A percentile compares a stretch with the other conserved stretches of the same genome.
Evolutionary conservation across 1,139 yeast species (phyloP).

Genomic region (Magnusiomyces tetraspermus): DNA sequence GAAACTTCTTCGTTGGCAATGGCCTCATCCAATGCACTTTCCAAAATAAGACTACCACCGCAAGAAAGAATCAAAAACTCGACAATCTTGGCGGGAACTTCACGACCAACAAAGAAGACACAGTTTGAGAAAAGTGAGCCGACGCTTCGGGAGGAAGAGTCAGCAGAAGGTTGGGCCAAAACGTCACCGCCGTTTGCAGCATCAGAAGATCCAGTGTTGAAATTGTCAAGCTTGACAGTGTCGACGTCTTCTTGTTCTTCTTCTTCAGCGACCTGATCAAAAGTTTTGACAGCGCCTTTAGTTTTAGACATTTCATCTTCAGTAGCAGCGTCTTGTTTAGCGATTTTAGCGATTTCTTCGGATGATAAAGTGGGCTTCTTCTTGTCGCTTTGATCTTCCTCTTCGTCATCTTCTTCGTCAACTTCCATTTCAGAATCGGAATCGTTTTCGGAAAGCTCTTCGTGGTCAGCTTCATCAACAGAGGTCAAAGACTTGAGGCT

Average conservation of each 20-base stretch:
- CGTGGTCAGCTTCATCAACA: slow-evolving; percentile 26
- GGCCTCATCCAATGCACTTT: slow-evolving; percentile 76
- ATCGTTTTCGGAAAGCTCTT: too few species aligned
- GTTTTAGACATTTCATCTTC: slow-evolving; percentile 34
- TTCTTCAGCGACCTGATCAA: slow-evolving; percentile 34
- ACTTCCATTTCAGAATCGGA: slow-evolving; percentile 25
- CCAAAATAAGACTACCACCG: slow-evolving; percentile 83
- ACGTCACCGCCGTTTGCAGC: slow-evolving; percentile 53
- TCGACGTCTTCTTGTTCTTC: slow-evolving; percentile 39
- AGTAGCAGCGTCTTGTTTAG: slow-evolving; percentile 35
- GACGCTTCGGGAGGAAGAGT: slow-evolving; percentile 35
- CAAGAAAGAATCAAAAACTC: slow-evolving; percentile 81
- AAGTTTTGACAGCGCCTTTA: slow-evolving; percentile 23
- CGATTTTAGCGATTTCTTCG: slow-evolving; percentile 23
- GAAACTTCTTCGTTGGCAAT: slow-evolving; percentile 31
- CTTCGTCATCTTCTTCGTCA: slow-evolving; percentile 9
- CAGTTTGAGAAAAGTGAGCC: slow-evolving; percentile 62
- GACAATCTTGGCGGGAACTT: slow-evolving; percentile 83
- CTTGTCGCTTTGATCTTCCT: not conserved
- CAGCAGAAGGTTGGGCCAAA: slow-evolving; percentile 69
- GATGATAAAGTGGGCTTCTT: slow-evolving; percentile 10
- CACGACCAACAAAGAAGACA: slow-evolving; percentile 85
- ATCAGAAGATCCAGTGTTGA: slow-evolving; percentile 45
- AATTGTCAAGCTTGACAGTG: slow-evolving; percentile 53
- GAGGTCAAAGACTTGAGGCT: slow-evolving; percentile 33